Evolutionary conservation across 192 early-diverging fungal species (phyloP).

Genomic region (Backusella luteola): DNA sequence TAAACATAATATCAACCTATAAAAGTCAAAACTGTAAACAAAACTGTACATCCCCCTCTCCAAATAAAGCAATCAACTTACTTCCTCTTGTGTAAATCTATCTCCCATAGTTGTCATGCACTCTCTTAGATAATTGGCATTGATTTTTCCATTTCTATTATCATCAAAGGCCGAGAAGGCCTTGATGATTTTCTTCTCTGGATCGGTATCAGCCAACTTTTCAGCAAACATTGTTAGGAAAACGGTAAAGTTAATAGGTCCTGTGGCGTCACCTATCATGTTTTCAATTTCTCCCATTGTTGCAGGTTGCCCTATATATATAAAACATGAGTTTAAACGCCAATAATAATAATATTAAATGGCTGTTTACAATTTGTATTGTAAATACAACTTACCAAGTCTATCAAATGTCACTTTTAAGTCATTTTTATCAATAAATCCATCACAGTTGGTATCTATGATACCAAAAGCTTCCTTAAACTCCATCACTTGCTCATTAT

Average conservation of each 20-base stretch:
- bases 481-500: constrained; percentile 92
- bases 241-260: constrained; percentile 96
- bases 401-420: constrained; percentile 85
- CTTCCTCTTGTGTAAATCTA: constrained; percentile 89
- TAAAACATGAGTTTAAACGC: background rate
- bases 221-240: constrained; percentile 96
- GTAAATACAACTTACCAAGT: constrained; percentile 50
- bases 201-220: constrained; percentile 88
- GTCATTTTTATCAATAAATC: constrained; percentile 90
- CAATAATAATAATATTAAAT: background rate
- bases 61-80: constrained; percentile 29
- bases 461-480: constrained; percentile 97
- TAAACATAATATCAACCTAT: constrained; percentile 90
- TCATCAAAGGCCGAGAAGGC: constrained; percentile 96
- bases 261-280: constrained; percentile 88
- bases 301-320: constrained; percentile 56
- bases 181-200: constrained; percentile 84
- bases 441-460: constrained; percentile 93
- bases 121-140: constrained; percentile 78
- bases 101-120: constrained; percentile 94
- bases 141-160: constrained; percentile 74
- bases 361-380: background rate
- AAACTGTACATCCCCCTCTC: background rate
- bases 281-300: constrained; percentile 82
- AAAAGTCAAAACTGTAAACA: constrained; percentile 5